A percentile compares a stretch with the other conserved stretches of the same genome.
phyloP scores from a whole-genome alignment of 345 rosid genomes.

The Eucalyptus fibrosa region DNA sequence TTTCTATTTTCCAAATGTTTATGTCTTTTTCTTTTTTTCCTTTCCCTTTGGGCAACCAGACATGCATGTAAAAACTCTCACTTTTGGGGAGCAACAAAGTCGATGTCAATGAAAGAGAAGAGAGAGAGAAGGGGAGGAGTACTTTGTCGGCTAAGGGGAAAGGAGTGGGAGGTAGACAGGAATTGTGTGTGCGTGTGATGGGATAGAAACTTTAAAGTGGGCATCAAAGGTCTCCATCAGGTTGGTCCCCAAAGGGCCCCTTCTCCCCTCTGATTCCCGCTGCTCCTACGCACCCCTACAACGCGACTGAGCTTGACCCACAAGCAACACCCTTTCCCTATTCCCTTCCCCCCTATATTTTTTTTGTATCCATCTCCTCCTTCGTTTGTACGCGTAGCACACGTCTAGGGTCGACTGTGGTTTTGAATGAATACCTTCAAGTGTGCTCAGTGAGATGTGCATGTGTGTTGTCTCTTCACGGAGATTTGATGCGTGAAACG shows the following conservation, averaged over 20 bases:
- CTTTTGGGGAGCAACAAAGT: conserved; percentile 27
- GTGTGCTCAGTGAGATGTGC: not conserved
- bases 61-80: not conserved
- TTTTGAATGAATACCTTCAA: not conserved
- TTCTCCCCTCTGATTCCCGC: not conserved
- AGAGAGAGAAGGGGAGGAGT: not conserved
- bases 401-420: not conserved
- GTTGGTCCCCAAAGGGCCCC: conserved; percentile 5
- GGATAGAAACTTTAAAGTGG: not conserved
- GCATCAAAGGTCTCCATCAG: conserved; percentile 7
- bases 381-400: not conserved
- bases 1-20: not conserved
- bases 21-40: fast-evolving
- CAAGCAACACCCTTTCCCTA: not conserved
- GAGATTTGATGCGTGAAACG: not conserved
- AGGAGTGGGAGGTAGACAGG: not conserved
- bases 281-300: not conserved
- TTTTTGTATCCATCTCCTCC: not conserved
- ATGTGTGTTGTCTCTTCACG: not conserved
- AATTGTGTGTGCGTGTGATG: not conserved
- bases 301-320: not conserved
- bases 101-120: conserved; percentile 3
- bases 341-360: not conserved
- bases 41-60: not conserved
- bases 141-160: conserved; percentile 10